Base-by-base conservation (phyloP, 2,329 filamentous ascomycete genomes). In the Chaetomiaceae sp. region DNA sequence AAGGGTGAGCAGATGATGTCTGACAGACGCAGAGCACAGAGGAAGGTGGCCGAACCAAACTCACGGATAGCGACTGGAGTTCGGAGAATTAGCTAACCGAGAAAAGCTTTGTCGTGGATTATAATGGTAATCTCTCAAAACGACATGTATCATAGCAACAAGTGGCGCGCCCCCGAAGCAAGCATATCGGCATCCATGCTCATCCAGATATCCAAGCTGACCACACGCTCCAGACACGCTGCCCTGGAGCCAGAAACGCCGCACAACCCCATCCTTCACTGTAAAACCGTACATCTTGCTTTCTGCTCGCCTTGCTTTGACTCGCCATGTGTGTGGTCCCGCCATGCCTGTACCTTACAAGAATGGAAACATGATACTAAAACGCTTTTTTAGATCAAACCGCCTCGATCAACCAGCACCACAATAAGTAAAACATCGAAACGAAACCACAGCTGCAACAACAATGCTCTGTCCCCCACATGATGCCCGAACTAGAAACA, bases 141-240 rank as follows among this genome's bases (percentile, higher is more conserved):
- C 30, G 22, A 37, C 32, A 48, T 45, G 34, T 42, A 48, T 45
- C 43, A 46, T 46, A 39, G 22, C 36, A 46, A 33, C 39, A 39
- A 24, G n/a, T n/a, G n/a, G n/a, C n/a, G n/a, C n/a, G n/a, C n/a
- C n/a, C n/a, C n/a, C n/a, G n/a, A n/a, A n/a, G 37, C 34, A 42
- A 27, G 39, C 42, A 30, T 45, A 15, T 20, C n/a, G 6, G 19
- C 24, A 26, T 27, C 26, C 29, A 43, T 30, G 19, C 20, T 26
- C 34, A 37, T 33, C 37, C 26, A 11, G 15, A 11, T n/a, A 14
- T n/a, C 14, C 12, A 14, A n/a, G 29, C 29, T 3, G 4, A 14
- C 29, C 7, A 26, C 18, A 22, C 27, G 19, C 24, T 24, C 37
- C 26, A 34, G 8, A 32, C 19, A 19, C 42, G 38, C 42, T 42